Evolutionary conservation across 768 basidiomycete species (phyloP).

Genomic region (Gyrodon lividus): DNA sequence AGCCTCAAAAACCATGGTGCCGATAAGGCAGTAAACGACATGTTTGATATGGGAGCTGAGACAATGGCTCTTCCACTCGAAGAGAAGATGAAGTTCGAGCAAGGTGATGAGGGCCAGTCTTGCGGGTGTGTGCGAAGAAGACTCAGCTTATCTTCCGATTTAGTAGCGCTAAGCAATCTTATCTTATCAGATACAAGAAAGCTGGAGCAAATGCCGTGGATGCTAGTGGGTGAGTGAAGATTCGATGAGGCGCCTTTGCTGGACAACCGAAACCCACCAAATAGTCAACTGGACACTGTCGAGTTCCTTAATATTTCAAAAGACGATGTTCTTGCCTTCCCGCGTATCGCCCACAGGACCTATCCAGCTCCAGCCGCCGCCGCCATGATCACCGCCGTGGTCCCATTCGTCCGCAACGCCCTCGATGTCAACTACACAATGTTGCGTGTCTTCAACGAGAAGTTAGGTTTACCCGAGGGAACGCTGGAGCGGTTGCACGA

Average conservation of each 20-base stretch:
- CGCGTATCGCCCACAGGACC: slow-evolving; percentile 46
- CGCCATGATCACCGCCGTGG: slow-evolving; percentile 49
- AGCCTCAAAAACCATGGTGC: slow-evolving; percentile 46
- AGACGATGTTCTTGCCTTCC: slow-evolving; percentile 67
- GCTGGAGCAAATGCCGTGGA: slow-evolving; percentile 63
- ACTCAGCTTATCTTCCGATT: not conserved
- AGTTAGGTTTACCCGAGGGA: slow-evolving; percentile 51
- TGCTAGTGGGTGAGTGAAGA: slow-evolving; percentile 42
- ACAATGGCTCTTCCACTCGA: slow-evolving; percentile 41
- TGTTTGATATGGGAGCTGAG: slow-evolving; percentile 44
- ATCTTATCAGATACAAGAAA: slow-evolving; percentile 57
- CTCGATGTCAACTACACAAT: slow-evolving; percentile 53
- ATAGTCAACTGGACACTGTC: slow-evolving; percentile 42
- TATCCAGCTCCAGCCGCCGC: slow-evolving; percentile 56
- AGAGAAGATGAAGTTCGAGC: slow-evolving; percentile 44
- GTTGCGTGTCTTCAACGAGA: slow-evolving; percentile 56
- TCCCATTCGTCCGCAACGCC: slow-evolving; percentile 58
- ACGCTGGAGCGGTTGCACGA: slow-evolving; percentile 44
- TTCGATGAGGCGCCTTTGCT: not conserved
- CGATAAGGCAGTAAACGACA: slow-evolving; percentile 33
- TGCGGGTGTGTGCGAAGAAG: slow-evolving; percentile 32
- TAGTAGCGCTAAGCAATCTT: not conserved
- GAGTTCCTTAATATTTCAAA: slow-evolving; percentile 70
- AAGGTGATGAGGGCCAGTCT: slow-evolving; percentile 41
- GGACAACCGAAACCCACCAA: not conserved